phyloP scores from a whole-genome alignment of 495 filamentous ascomycete species.

The Symbiotaphrina buchneri region DNA sequence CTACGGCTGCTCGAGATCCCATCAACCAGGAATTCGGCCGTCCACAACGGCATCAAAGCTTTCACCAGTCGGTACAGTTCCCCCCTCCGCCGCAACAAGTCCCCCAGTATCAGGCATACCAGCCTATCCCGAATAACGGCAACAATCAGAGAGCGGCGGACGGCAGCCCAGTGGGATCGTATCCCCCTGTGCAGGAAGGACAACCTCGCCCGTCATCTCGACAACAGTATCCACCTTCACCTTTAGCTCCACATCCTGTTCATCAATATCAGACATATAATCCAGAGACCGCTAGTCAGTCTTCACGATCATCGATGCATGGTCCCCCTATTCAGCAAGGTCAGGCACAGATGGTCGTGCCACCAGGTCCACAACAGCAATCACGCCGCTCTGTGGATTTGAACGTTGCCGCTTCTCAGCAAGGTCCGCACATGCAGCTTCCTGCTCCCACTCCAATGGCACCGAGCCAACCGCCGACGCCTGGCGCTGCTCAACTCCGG shows the following conservation, averaged over 20 bases:
- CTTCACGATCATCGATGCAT: no score
- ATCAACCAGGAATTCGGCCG: constrained; percentile 3
- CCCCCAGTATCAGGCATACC: constrained; percentile 3
- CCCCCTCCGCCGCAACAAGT: constrained; percentile 1
- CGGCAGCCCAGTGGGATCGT: not conserved
- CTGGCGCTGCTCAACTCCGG: not conserved
- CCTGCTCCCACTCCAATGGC: not conserved
- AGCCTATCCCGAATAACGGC: constrained; percentile 1
- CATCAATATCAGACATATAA: constrained; percentile 1
- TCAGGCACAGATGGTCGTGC: not conserved
- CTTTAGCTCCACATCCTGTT: constrained; percentile 1
- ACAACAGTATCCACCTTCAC: constrained; percentile 1
- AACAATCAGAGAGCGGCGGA: not conserved
- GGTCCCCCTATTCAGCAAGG: no score
- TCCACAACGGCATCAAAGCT: constrained; percentile 4
- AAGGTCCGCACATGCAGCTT: not conserved
- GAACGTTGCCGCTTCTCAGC: not conserved
- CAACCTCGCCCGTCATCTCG: constrained; percentile 1
- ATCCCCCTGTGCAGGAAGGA: not conserved
- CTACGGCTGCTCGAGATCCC: no score
- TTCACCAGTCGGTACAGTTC: constrained; percentile 2
- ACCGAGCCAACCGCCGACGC: constrained; percentile 1
- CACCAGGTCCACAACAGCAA: not conserved
- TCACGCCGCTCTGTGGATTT: constrained; percentile 3
- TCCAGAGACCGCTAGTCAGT: no score